These are phyloP conservation scores for Exophiala phaeomuriformis DNA, from an alignment of 2,329 filamentous ascomycete species.

Conservation along the genomic window DNA sequence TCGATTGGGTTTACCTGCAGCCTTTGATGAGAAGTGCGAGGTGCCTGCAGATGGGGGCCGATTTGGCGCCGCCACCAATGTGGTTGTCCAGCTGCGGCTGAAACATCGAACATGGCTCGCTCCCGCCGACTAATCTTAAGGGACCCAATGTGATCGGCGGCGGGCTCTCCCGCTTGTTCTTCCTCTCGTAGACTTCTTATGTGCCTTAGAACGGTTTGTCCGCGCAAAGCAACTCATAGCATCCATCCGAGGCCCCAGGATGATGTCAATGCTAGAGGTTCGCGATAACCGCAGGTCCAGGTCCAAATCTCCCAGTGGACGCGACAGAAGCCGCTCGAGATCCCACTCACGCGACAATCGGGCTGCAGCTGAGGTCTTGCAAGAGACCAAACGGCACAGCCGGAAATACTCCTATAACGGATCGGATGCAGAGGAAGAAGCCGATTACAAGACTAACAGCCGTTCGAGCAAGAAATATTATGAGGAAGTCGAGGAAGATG, in stretches of 20 bases:
- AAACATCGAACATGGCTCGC: background rate
- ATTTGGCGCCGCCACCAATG: slow-evolving; percentile 10
- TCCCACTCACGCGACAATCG: slow-evolving; percentile 40
- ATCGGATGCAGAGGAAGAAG: slow-evolving; percentile 24
- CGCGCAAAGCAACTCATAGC: background rate
- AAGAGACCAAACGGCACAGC: slow-evolving; percentile 18
- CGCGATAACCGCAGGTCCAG: slow-evolving; percentile 33
- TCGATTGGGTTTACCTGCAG: slow-evolving; percentile 2
- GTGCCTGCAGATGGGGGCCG: slow-evolving; percentile 14
- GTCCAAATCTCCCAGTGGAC: slow-evolving; percentile 40
- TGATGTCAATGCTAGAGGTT: slow-evolving; percentile 23
- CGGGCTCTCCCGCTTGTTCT: slow-evolving; percentile 1
- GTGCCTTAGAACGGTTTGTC: background rate
- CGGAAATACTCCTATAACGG: slow-evolving; percentile 29
- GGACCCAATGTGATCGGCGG: slow-evolving; percentile 8
- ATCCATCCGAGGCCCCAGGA: background rate
- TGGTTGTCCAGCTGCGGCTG: slow-evolving; percentile 3
- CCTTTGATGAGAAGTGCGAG: slow-evolving; percentile 15
- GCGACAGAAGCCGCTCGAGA: slow-evolving; percentile 34
- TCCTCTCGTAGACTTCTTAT: background rate
- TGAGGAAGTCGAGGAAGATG: slow-evolving; percentile 30
- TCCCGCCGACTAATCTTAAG: background rate
- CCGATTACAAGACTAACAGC: slow-evolving; percentile 14
- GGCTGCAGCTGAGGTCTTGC: slow-evolving; percentile 28
- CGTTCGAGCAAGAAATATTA: slow-evolving; percentile 28